Base-by-base conservation (phyloP, 495 filamentous ascomycete species). In the Neurospora sp. region DNA sequence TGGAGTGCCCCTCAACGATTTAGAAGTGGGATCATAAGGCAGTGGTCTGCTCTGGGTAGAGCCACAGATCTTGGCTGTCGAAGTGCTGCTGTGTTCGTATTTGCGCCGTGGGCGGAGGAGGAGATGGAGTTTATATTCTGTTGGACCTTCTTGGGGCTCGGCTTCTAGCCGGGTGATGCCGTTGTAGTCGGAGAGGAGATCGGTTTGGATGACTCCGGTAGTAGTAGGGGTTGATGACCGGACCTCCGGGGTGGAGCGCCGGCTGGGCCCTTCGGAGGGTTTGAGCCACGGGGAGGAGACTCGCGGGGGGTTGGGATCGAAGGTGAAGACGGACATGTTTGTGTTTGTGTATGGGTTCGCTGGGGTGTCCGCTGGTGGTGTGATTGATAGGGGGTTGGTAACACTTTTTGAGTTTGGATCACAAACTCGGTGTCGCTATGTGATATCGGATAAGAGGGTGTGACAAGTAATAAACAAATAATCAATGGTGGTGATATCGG, bases 121-220 rank as follows among this genome's bases (percentile, higher is more conserved):
- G n/a, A 98, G 85, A 85, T 97, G 96, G 66, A 99, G 83, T 80
- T 99, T 99, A 83, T 98, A 99, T 82, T 98, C 96, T 8, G 91
- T 96, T 40, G 96, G 93, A 0, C 96, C 96, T 71, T 96, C 91
- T 78, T 98, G 94, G 6, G 96, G 96, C 79, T 99, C 96, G 20
- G 96, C 89, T 73, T 94, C 90, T 16, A 99, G 83, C 76, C 91
- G 93, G 40, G 89, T 90, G 35, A 96, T 87, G 3, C 89, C 89
- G 31, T 66, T 66, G 78, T 89, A 91, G 69, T 93, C 90, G 11
- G 88, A 89, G 66, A 92, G 84, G n/a, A 83, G 84, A 77, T 81
- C 87, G 61, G 80, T 83, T 79, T 79, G 84, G 68, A 79, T 79
- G 61, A 74, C 78, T 2, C 78, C 78, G 48, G 74, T 77, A 35